Conservation (phyloP, 768 basidiomycete species). For the Xanthoconium stramineum region DNA sequence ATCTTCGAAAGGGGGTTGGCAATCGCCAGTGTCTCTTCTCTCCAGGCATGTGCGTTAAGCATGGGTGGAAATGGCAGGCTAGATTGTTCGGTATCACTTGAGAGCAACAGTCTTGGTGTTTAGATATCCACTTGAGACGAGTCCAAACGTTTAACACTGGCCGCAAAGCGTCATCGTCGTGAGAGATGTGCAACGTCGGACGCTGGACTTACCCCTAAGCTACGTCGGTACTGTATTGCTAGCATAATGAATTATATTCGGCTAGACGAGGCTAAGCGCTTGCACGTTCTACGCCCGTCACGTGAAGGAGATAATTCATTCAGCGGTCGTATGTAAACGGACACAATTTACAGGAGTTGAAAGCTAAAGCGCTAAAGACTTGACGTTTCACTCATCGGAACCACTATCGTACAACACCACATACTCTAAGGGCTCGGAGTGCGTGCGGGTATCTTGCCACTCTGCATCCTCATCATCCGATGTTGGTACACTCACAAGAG, state of each 20-base stretch:
- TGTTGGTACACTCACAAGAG: constrained; percentile 60
- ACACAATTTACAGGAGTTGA: neutral
- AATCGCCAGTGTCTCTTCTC: constrained; percentile 29
- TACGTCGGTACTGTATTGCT: no score
- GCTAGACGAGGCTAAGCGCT: no score
- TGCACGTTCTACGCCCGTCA: no score
- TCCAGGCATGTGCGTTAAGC: constrained; percentile 18
- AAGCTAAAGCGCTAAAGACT: no score
- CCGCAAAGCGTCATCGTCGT: neutral
- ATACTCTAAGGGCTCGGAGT: constrained; percentile 51
- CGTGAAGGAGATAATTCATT: neutral
- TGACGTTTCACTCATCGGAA: constrained; percentile 41
- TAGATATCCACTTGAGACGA: neutral
- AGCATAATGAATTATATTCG: no score
- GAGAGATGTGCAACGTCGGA: no score
- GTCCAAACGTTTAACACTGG: neutral
- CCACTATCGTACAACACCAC: constrained; percentile 70
- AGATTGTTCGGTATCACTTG: neutral
- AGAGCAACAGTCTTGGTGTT: neutral
- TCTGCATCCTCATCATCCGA: constrained; percentile 51
- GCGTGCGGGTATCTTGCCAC: constrained; percentile 56
- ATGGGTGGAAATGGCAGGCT: constrained; percentile 1
- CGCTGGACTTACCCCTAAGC: no score
- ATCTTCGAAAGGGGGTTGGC: constrained; percentile 20
- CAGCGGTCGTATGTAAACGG: neutral